phyloP scores from a whole-genome alignment of 257 asterid species.

The Solanum rostratum region DNA sequence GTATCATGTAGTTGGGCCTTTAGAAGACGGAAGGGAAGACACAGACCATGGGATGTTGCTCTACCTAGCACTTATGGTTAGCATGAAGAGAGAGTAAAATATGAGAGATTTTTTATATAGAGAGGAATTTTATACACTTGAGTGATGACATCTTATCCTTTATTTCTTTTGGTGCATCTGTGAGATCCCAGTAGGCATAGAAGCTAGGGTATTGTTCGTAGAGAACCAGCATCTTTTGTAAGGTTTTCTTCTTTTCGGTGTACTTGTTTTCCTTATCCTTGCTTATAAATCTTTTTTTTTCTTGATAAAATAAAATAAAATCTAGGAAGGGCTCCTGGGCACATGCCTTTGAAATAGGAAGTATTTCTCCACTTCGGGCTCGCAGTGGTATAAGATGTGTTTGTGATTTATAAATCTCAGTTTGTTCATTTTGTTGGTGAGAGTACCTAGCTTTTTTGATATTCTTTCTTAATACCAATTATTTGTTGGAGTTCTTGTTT shows the following conservation, averaged over 20 bases:
- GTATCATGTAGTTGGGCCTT: background rate
- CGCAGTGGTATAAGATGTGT: background rate
- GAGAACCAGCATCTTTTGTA: background rate
- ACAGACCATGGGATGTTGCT: background rate
- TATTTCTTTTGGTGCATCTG: background rate
- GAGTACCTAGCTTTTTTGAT: background rate
- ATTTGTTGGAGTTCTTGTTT: background rate
- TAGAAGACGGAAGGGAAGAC: background rate
- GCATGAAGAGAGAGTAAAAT: background rate
- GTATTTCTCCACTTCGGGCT: background rate
- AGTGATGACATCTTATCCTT: background rate
- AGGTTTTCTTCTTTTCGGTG: background rate
- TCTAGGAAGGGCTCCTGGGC: background rate
- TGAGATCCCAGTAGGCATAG: background rate
- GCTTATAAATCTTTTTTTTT: background rate
- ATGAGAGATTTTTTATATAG: background rate
- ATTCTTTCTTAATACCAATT: background rate
- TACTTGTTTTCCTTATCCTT: background rate
- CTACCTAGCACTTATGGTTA: background rate
- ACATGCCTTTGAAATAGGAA: background rate
- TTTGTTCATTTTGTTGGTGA: background rate
- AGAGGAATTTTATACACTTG: background rate
- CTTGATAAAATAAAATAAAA: background rate
- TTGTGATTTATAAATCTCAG: background rate
- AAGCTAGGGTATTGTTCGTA: background rate